Conservation (phyloP, 345 rosid genomes). For the Aurinia saxatilis region DNA sequence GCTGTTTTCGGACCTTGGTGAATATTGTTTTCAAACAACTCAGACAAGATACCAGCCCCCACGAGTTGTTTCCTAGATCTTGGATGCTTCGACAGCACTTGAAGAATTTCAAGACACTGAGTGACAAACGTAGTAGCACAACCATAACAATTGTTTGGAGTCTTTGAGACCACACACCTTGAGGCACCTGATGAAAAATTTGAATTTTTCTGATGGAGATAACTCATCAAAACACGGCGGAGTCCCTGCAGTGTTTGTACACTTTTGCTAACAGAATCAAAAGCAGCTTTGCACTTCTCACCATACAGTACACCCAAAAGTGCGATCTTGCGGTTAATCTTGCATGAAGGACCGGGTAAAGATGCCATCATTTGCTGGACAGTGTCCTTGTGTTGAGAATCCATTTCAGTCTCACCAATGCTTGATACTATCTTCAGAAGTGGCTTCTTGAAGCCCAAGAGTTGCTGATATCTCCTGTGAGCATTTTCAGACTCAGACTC, state of each 20-base stretch:
- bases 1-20: slow-evolving; percentile 96
- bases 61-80: slow-evolving; percentile 86
- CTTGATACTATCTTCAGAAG: slow-evolving; percentile 95
- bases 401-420: slow-evolving; percentile 98
- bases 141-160: slow-evolving; percentile 94
- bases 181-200: slow-evolving; percentile 51
- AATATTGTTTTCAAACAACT: slow-evolving; percentile 92
- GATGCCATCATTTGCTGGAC: slow-evolving; percentile 99
- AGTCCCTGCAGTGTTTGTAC: slow-evolving; percentile 98
- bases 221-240: slow-evolving; percentile 91
- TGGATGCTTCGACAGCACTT: slow-evolving; percentile 72
- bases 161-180: slow-evolving; percentile 78
- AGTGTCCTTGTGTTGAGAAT: slow-evolving; percentile 96
- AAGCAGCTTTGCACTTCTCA: slow-evolving; percentile 99
- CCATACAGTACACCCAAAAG: slow-evolving; percentile 98
- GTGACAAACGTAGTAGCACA: slow-evolving; percentile 92
- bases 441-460: slow-evolving; percentile 96
- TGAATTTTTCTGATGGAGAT: slow-evolving; percentile 87
- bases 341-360: slow-evolving; percentile 94
- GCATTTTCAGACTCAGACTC: slow-evolving; percentile 99
- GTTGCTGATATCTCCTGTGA: slow-evolving; percentile 98
- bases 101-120: slow-evolving; percentile 88
- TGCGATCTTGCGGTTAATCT: slow-evolving; percentile 95
- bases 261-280: slow-evolving; percentile 99
- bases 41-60: slow-evolving; percentile 76